Percentiles rank a stretch among this genome's conserved stretches.
These are phyloP conservation scores for Piper betle DNA, from an alignment of 164 flowering plant species.

Conservation along the genomic window DNA sequence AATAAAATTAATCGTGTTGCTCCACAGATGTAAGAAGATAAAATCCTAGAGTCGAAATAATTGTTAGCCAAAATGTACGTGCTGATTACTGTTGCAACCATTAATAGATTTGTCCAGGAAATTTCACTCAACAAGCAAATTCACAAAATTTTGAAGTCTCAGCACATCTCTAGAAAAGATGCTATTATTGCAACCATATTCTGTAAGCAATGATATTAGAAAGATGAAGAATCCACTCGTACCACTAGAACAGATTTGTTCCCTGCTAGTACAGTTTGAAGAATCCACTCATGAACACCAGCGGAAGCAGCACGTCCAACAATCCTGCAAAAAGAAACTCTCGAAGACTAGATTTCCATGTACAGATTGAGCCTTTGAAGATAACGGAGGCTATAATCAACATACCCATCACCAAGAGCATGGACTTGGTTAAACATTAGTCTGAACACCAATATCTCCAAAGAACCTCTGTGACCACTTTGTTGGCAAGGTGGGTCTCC, in stretches of 20 bases:
- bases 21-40: background rate
- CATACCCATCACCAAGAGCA: constrained; percentile 81
- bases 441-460: constrained; percentile 34
- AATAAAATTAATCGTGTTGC: background rate
- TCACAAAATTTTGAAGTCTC: too few relatives aligned
- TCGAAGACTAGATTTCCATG: background rate
- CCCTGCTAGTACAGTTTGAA: constrained; percentile 18
- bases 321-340: constrained; percentile 25
- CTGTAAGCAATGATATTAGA: too few relatives aligned
- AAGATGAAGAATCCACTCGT: background rate
- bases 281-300: constrained; percentile 56
- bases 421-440: constrained; percentile 57
- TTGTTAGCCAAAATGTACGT: background rate
- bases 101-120: too few relatives aligned
- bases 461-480: constrained; percentile 19
- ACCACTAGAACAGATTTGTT: constrained; percentile 33
- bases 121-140: too few relatives aligned
- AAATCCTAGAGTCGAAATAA: background rate
- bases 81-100: background rate
- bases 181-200: background rate
- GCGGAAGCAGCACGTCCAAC: constrained; percentile 67
- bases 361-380: background rate
- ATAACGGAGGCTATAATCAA: background rate
- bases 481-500: constrained; percentile 17
- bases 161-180: background rate